Evolutionary conservation across 2,329 filamentous ascomycete genomes (phyloP), one percentile per base, ranked within the genome.

Genomic region (Aureobasidium sp.): DNA sequence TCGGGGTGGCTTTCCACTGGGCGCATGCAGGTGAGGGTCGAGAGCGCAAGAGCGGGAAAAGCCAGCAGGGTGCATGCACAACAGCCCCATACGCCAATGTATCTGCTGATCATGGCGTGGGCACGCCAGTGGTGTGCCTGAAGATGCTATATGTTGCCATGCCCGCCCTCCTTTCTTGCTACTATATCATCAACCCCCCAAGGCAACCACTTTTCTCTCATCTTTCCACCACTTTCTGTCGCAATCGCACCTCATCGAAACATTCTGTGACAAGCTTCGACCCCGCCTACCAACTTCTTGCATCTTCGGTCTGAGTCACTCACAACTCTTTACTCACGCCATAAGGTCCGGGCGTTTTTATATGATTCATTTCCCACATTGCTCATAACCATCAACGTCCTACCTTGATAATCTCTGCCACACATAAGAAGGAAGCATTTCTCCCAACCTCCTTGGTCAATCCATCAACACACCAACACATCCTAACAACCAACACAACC

Each of bases 131-230:
- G 37, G 47, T 51, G 45, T 61, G 57, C 44, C 44, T 59, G 56
- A 59, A 59, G 56, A 59, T 59, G 56, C 36, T 59, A 59, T 59
- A 59, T 59, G 56, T 59, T 59, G 56, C 56, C 56, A 59, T 61
- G 22, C 37, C 39, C 47, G 39, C 57, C 36, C 57, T 52, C 57
- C 39, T 25, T 14, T 5, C 8, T 47, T 25, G n/a, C 47, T n/a
- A 20, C 25, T 31, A 59, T 41, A 61, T 34, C 45, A 61, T 45
- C 22, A 44, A 41, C 20, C 25, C 34, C 31, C 17, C 17, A 48
- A 34, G 56, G 44, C 44, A 29, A 41, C 44, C 56, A 44, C 15
- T 34, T 34, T 34, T 20, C 37, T 52, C 22, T 3, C 45, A 44
- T 27, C 36, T 59, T 59, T 59, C 44, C 36, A 34, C 25, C 31